Base-by-base conservation (phyloP, 2,329 filamentous ascomycete species). In the Aureobasidium uvarum region DNA sequence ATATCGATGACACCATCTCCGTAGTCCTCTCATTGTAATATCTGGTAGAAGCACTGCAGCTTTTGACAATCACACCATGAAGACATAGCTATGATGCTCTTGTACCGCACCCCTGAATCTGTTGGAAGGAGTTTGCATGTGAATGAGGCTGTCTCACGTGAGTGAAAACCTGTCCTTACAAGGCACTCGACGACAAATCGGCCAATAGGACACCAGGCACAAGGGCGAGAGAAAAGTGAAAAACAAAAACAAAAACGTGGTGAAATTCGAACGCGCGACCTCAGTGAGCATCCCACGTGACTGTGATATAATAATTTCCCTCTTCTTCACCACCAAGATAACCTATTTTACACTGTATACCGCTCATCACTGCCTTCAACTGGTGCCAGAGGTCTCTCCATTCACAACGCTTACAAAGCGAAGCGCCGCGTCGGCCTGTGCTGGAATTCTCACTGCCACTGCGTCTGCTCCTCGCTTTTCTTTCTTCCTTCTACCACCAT, bases 231-330 rank as follows among this genome's bases (percentile, higher is more conserved):
- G 23, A 48, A 28, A 28, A 18, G 45, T 28, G 14, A 48, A 48
- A 16, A 28, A 28, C 23, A n/a, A n/a, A 23, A 2, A 5, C 8
- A 28, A 28, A 28, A 2, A 18, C 16, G 11, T 16, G 25, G 45
- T 48, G 45, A 48, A 23, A 23, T 28, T 23, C 45, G 45, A 23
- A 23, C 25, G 45, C 20, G 20, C n/a, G 43, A 20, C 43, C 33
- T 36, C 16, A 54, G 51, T 54, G 51, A 54, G 31, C 51, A 54
- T 54, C 33, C n/a, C 51, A 54, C 51, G 51, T 54, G 51, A 54
- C 51, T 20, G 31, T 2, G 31, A 54, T 16, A 16, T 13, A 6
- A 38, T 39, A 3, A 25, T 23, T 39, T 16, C 1, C 11, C 33
- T 23, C 20, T 3, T 20, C 10, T 54, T 16, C 50, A 54, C 51